Base-by-base conservation (phyloP, 208 protist species). In the Leishmania mexicana region DNA sequence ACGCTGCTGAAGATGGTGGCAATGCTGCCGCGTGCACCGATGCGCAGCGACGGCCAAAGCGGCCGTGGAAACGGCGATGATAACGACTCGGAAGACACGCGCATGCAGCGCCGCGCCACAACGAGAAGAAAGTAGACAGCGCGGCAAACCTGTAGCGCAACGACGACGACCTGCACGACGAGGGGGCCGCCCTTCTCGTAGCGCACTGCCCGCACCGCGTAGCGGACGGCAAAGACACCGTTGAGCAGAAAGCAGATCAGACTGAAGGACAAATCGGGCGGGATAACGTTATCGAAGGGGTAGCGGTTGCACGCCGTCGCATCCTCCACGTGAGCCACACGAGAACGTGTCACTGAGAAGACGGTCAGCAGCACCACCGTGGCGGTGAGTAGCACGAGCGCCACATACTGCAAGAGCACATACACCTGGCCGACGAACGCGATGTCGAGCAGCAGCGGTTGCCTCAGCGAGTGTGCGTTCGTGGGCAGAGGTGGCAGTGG, bases 131-230 rank as follows among this genome's bases (percentile, higher is more conserved):
- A 94, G 73, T 96, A 93, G 0, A 77, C 76, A 11, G 85, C 79
- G 40, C 87, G 82, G 74, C 76, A 71, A 1, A 90, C 42, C 78
- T 93, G 85, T 67, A 96, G 77, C 53, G 84, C 68, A 6, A 89
- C 84, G 64, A 88, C 75, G 24, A 93, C 78, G 28, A 83, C 84
- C 65, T 91, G 85, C 38, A 86, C 88, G 31, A 94, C 76, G 11
- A 96, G 85, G 49, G 89, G 68, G 17, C 89, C 87, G 7, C 85
- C 65, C 73, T 90, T 88, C 71, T 96, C 90, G 64, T 88, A 90
- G 65, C 89, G 88, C 31, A 90, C 89, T 1, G 90, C 88, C 54
- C 86, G 92, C 35, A 93, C 72, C 1, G 90, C 75, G 84, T 85
- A 92, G 79, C 68, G 87, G 28, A 87, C 68, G 24, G 82, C 64